Percentiles rank a stretch among this genome's conserved stretches.
Conservation (phyloP, 805 yeast genomes). For the Hanseniaspora mollemarum region DNA sequence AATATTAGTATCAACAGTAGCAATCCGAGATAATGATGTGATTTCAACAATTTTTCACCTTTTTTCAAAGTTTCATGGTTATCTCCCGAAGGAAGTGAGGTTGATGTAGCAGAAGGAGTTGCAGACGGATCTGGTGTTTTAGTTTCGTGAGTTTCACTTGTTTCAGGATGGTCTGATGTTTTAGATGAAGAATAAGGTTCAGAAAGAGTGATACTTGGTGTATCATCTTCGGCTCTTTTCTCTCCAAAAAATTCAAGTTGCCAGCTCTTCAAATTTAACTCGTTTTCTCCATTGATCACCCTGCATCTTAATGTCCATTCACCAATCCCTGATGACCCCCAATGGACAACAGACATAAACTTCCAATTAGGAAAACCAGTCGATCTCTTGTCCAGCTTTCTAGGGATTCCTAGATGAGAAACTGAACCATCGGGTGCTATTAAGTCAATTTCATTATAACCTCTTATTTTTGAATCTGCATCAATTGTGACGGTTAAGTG, state of each 20-base stretch:
- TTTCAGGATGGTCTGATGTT: background rate
- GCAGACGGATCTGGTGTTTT: background rate
- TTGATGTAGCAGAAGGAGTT: background rate
- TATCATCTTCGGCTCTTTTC: constrained; percentile 26
- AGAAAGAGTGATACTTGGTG: background rate
- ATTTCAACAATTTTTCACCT: constrained; percentile 5
- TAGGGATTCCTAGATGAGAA: constrained; percentile 60
- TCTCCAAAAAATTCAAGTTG: constrained; percentile 76
- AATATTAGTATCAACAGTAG: constrained; percentile 26
- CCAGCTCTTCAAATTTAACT: constrained; percentile 50
- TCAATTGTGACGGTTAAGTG: constrained; percentile 77
- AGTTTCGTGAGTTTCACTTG: background rate
- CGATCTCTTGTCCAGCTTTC: constrained; percentile 45
- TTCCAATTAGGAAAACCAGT: constrained; percentile 73
- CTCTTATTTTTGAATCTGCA: constrained; percentile 54
- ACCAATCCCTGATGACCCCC: constrained; percentile 91
- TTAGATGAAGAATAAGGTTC: background rate
- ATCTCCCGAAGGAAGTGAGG: background rate
- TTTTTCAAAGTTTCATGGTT: constrained; percentile 8
- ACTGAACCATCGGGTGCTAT: constrained; percentile 64
- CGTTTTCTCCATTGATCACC: constrained; percentile 33
- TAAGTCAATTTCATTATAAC: constrained; percentile 53
- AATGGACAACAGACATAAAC: constrained; percentile 94
- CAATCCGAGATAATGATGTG: constrained; percentile 8
- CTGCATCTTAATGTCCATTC: constrained; percentile 65